Conservation (phyloP, 2,329 filamentous ascomycete genomes). For the Nannizzia gypsea region DNA sequence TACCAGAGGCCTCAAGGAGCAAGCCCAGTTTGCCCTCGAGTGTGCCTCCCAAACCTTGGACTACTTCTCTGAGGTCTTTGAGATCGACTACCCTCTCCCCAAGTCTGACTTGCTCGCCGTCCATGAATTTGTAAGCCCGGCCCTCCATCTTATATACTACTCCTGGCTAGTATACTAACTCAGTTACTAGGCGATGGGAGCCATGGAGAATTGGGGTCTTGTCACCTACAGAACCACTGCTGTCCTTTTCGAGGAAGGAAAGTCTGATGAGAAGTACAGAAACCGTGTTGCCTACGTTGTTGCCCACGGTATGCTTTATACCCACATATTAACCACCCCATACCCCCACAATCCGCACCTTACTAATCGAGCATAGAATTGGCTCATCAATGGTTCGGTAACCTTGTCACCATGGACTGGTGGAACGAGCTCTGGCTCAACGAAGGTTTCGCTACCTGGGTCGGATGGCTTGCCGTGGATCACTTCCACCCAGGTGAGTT, state of each 20-base stretch:
- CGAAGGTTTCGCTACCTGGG: slow-evolving; percentile 96
- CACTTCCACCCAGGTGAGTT: slow-evolving; percentile 64
- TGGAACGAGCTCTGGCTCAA: slow-evolving; percentile 91
- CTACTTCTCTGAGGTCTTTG: slow-evolving; percentile 89
- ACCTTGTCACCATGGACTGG: slow-evolving; percentile 94
- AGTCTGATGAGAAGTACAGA: slow-evolving; percentile 79
- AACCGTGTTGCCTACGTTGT: slow-evolving; percentile 94
- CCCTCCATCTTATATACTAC: neutral
- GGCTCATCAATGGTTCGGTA: slow-evolving; percentile 92
- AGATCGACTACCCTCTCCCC: slow-evolving; percentile 82
- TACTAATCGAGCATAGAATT: slow-evolving; percentile 47
- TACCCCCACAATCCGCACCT: neutral
- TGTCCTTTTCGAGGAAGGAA: slow-evolving; percentile 88
- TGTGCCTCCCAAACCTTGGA: slow-evolving; percentile 90
- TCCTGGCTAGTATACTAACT: slow-evolving; percentile 18
- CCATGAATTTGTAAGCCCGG: slow-evolving; percentile 67
- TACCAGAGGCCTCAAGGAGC: slow-evolving; percentile 83
- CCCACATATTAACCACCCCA: neutral
- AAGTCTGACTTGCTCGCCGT: slow-evolving; percentile 86
- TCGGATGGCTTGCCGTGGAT: slow-evolving; percentile 86
- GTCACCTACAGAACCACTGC: slow-evolving; percentile 94
- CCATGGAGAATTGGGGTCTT: slow-evolving; percentile 95
- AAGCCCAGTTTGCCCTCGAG: slow-evolving; percentile 78
- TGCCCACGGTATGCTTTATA: slow-evolving; percentile 51
- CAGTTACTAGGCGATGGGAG: slow-evolving; percentile 41